Conservation (phyloP, 306 rosid genomes). For the Trifolium fragiferum region DNA sequence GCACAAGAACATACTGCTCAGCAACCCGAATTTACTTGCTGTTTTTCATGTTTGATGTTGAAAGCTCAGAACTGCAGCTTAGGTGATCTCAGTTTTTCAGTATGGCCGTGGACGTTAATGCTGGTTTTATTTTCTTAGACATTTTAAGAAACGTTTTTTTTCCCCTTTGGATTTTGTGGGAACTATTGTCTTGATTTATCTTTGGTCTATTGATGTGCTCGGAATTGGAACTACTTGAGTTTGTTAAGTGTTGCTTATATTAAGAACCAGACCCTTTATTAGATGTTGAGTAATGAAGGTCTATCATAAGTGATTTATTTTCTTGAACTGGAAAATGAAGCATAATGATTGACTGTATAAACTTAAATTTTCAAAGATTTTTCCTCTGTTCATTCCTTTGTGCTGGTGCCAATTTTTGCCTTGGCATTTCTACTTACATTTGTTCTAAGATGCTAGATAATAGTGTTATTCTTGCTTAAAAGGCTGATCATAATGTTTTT, state of each 20-base stretch:
- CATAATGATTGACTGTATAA: not conserved
- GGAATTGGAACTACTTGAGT: constrained; percentile 35
- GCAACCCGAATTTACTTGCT: constrained; percentile 7
- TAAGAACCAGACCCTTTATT: not conserved
- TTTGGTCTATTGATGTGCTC: constrained; percentile 23
- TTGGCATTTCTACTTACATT: not conserved
- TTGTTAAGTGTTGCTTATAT: constrained; percentile 9
- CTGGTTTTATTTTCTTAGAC: constrained; percentile 35
- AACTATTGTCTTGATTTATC: constrained; percentile 29
- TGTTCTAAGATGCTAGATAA: not conserved
- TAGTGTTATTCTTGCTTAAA: not conserved
- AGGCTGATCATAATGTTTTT: not conserved
- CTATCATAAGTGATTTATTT: not conserved
- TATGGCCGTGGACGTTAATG: constrained; percentile 32
- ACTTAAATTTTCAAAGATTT: not conserved
- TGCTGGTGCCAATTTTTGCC: not conserved
- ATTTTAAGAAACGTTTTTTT: constrained; percentile 26
- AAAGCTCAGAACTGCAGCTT: constrained; percentile 32
- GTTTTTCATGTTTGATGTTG: constrained; percentile 30
- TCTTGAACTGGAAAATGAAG: not conserved
- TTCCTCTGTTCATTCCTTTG: not conserved
- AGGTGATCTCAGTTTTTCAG: constrained; percentile 16
- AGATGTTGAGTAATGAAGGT: not conserved
- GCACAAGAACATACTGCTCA: constrained; percentile 33
- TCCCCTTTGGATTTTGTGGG: constrained; percentile 14